Evolutionary conservation across 345 rosid genomes (phyloP), one percentile per base, ranked within the genome.

Genomic region (Trapa incisa): DNA sequence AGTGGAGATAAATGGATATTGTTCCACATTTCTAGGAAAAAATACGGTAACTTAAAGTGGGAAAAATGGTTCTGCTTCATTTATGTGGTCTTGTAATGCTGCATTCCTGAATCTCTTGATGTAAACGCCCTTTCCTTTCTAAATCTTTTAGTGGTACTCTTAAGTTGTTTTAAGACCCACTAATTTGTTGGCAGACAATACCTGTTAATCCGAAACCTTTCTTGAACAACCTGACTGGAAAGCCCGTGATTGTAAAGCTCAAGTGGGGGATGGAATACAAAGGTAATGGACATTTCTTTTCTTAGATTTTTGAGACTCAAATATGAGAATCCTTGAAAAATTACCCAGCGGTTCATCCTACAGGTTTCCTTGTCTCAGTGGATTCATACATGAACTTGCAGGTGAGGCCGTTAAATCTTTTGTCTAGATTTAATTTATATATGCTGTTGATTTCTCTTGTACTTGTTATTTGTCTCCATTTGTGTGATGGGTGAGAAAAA

Each of bases 341-440:
- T 70, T 71, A 69, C 29, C 9, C 3, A 71, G 35, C 47, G 68
- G 11, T 36, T 11, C 8, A 22, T 62, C 22, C 42, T 43, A 22
- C 79, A 92, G 98, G 96, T 68, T 89, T 87, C 74, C 96, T 92
- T 60, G 96, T 93, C 65, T 92, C 96, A 0, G 93, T 89, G 70
- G 96, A 92, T 82, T 86, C 98, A 22, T 92, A 89, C 87, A 92
- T 92, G 98, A 92, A 93, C 84, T 74, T 92, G 75, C 96, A 92
- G 96, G 96, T 87, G 60, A 65, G 58, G 36, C 65, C 42, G 5
- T 36, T 67, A 60, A 39, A 29, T 4, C 3, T 64, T 50, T 50
- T 29, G 43, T 32, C 38, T 4, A 5, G 38, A 9, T 3, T 54
- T 54, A n/a, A 33, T 54, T 22, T 9, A 54, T 54, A 54, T 33